Percentiles rank a stretch among this genome's conserved stretches.
Evolutionary conservation across 2,329 filamentous ascomycete genomes (phyloP).

Genomic region (Fusarium sp.): DNA sequence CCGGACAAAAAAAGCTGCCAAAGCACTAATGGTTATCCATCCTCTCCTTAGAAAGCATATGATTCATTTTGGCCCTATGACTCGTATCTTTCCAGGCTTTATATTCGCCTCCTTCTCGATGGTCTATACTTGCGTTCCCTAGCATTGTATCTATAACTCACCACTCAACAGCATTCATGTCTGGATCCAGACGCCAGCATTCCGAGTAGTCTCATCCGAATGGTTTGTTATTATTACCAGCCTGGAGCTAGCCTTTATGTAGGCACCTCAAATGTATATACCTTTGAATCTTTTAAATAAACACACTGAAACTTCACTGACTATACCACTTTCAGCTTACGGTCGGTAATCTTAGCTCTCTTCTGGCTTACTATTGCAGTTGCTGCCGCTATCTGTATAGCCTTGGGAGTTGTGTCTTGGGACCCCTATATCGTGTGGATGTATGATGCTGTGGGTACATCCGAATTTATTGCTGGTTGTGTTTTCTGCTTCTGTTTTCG

Average conservation of each 20-base stretch:
- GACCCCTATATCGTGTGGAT: constrained; percentile 15
- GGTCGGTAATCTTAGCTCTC: constrained; percentile 11
- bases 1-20: too few species aligned
- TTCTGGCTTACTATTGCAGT: constrained; percentile 12
- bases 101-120: constrained; percentile 14
- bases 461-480: constrained; percentile 5
- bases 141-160: constrained; percentile 9
- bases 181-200: constrained; percentile 3
- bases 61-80: constrained; percentile 1
- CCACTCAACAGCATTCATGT: constrained; percentile 11
- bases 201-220: background rate
- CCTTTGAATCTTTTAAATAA: fast-evolving
- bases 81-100: constrained; percentile 12
- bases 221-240: constrained; percentile 10
- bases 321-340: background rate
- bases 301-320: background rate
- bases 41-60: constrained; percentile 3
- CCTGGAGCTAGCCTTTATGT: constrained; percentile 8
- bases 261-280: constrained; percentile 9
- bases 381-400: constrained; percentile 12
- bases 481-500: constrained; percentile 7
- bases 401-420: background rate
- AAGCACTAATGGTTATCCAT: too few species aligned
- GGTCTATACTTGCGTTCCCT: constrained; percentile 4
- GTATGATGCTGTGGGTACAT: constrained; percentile 11